Evolutionary conservation across 805 yeast genomes (phyloP).

Genomic region (Saccharomycopsis sp.): DNA sequence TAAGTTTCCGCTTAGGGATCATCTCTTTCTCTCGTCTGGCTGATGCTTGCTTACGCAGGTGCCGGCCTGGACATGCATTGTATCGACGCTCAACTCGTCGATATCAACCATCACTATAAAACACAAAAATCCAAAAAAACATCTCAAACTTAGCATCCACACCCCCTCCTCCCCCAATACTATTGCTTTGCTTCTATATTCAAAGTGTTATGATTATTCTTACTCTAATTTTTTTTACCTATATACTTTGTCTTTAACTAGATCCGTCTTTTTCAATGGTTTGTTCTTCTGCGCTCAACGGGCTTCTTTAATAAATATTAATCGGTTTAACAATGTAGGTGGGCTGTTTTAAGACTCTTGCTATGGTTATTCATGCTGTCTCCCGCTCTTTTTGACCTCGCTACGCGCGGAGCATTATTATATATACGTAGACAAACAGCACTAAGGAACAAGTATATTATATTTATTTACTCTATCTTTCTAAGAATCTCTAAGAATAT

Average conservation of each 20-base stretch:
- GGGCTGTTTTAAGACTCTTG: too few relatives aligned
- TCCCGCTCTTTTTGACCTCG: too few relatives aligned
- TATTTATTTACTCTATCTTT: not conserved
- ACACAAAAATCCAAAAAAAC: not conserved
- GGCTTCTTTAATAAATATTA: not conserved
- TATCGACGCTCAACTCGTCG: slow-evolving; percentile 1
- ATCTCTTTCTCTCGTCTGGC: not conserved
- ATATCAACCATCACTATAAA: too few relatives aligned
- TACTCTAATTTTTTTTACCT: not conserved
- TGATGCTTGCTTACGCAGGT: too few relatives aligned
- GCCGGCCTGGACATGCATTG: not conserved
- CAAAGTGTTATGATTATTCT: not conserved
- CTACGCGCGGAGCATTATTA: too few relatives aligned
- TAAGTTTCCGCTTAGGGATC: slow-evolving; percentile 29
- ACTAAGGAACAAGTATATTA: not conserved
- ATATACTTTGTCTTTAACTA: not conserved
- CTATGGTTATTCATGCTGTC: too few relatives aligned
- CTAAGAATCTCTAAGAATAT: slow-evolving; percentile 22
- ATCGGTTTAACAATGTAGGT: not conserved
- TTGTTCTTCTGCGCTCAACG: not conserved
- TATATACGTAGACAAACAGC: too few relatives aligned
- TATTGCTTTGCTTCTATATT: not conserved
- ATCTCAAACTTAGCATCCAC: not conserved
- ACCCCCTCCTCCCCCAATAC: not conserved
- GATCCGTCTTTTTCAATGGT: not conserved